Percentiles rank a stretch among this genome's conserved stretches.
Evolutionary conservation across 75 land plant genomes (phyloP).

Genomic region (Cupressus sempervirens): DNA sequence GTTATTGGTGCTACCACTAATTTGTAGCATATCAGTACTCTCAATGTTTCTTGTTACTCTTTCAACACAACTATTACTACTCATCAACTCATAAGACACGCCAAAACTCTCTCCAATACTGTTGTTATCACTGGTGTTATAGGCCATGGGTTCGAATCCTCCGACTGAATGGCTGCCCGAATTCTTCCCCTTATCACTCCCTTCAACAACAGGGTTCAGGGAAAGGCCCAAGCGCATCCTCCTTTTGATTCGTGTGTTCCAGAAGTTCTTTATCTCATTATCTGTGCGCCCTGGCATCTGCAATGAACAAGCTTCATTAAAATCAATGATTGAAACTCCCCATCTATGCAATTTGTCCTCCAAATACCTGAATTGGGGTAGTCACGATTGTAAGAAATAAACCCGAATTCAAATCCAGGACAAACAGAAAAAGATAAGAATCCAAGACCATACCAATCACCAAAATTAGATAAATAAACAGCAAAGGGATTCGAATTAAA

Average conservation of each 20-base stretch:
- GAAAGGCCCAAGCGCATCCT: constrained; percentile 43
- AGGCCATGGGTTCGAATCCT: background rate
- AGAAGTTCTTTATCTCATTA: constrained; percentile 58
- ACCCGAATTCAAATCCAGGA: background rate
- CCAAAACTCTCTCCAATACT: too few relatives aligned
- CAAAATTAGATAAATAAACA: too few relatives aligned
- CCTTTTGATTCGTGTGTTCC: constrained; percentile 52
- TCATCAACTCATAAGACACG: too few relatives aligned
- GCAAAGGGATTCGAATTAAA: too few relatives aligned
- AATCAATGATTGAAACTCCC: background rate
- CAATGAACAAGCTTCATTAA: background rate
- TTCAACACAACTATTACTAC: too few relatives aligned
- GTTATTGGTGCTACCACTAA: background rate
- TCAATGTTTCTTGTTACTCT: too few relatives aligned
- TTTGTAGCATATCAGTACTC: too few relatives aligned
- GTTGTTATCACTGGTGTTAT: background rate
- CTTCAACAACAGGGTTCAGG: constrained; percentile 31
- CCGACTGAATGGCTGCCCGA: background rate
- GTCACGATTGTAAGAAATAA: background rate
- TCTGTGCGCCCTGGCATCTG: constrained; percentile 58
- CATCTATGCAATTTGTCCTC: background rate
- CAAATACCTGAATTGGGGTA: background rate
- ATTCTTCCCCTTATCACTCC: background rate
- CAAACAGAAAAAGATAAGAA: background rate
- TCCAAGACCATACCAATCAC: background rate